Evolutionary conservation across 495 filamentous ascomycete genomes (phyloP).

Genomic region (Daldinia grandis): DNA sequence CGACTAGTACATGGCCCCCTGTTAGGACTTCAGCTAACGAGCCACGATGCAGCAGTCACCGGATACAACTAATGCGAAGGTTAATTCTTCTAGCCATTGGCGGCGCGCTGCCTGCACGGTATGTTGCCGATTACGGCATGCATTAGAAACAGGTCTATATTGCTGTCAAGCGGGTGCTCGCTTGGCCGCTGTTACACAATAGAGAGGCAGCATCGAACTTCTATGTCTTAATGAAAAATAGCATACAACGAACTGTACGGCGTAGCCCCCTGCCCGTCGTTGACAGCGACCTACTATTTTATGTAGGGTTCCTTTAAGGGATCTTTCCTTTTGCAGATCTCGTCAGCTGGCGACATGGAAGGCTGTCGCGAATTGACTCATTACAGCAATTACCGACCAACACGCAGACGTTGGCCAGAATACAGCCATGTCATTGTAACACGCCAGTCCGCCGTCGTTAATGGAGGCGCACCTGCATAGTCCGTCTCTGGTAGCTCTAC

Average conservation of each 20-base stretch:
- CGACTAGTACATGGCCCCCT: conserved; percentile 14
- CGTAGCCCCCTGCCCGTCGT: conserved; percentile 14
- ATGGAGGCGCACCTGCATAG: conserved; percentile 17
- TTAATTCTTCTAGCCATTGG: conserved; percentile 24
- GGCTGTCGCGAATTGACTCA: conserved; percentile 18
- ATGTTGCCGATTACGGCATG: conserved; percentile 29
- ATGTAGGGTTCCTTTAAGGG: conserved; percentile 19
- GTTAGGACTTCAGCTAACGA: conserved; percentile 23
- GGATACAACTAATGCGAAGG: conserved; percentile 18
- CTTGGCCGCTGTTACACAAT: conserved; percentile 30
- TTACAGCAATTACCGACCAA: conserved; percentile 17
- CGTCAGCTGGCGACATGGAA: conserved; percentile 20
- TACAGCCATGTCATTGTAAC: conserved; percentile 19
- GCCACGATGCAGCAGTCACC: conserved; percentile 22
- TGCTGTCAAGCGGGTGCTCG: conserved; percentile 33
- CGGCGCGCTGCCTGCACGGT: conserved; percentile 13
- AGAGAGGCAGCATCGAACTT: conserved; percentile 28
- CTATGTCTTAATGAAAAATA: conserved; percentile 24
- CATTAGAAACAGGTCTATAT: conserved; percentile 25
- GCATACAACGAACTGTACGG: conserved; percentile 23
- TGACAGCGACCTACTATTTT: conserved; percentile 17
- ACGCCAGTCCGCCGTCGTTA: conserved; percentile 21
- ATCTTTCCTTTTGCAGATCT: conserved; percentile 28
- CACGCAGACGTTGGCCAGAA: conserved; percentile 17
- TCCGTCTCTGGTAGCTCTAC: conserved; percentile 17